These are phyloP conservation scores for Lathyrus oleraceus DNA, from an alignment of 306 rosid species.

Conservation along the genomic window DNA sequence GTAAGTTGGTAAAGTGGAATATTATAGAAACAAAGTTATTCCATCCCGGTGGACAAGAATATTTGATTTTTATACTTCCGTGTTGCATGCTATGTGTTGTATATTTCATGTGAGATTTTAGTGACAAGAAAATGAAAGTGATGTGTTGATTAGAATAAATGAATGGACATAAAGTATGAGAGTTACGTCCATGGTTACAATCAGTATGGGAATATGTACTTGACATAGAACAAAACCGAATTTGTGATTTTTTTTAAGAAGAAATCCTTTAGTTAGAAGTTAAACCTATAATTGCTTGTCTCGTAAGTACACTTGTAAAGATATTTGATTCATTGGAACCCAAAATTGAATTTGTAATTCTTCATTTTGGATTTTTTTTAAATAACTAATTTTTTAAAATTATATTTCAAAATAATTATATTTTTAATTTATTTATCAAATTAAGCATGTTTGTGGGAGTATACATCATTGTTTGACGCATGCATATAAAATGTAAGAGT, in stretches of 20 bases:
- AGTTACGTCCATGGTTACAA: constrained; percentile 19
- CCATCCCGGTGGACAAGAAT: constrained; percentile 24
- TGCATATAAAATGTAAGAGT: too few relatives aligned
- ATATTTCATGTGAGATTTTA: too few relatives aligned
- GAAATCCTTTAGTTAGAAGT: background rate
- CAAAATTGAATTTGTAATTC: too few relatives aligned
- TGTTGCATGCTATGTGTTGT: constrained; percentile 24
- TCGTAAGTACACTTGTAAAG: too few relatives aligned
- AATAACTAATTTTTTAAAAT: too few relatives aligned
- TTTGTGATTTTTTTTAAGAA: background rate
- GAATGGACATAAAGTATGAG: constrained; percentile 25
- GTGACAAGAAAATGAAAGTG: constrained; percentile 22
- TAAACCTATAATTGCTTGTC: background rate
- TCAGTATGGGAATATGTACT: constrained; percentile 18
- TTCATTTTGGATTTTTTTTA: too few relatives aligned
- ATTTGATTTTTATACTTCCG: constrained; percentile 30
- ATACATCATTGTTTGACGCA: too few relatives aligned
- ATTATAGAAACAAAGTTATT: constrained; percentile 27
- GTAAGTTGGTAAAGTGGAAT: constrained; percentile 31
- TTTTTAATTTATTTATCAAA: too few relatives aligned
- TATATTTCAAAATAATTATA: too few relatives aligned
- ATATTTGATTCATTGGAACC: too few relatives aligned
- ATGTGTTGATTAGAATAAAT: constrained; percentile 26
- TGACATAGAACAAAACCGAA: constrained; percentile 1
- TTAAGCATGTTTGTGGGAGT: too few relatives aligned